Conservation (phyloP, 768 basidiomycete species). For the Leccinum pellstonianum region DNA sequence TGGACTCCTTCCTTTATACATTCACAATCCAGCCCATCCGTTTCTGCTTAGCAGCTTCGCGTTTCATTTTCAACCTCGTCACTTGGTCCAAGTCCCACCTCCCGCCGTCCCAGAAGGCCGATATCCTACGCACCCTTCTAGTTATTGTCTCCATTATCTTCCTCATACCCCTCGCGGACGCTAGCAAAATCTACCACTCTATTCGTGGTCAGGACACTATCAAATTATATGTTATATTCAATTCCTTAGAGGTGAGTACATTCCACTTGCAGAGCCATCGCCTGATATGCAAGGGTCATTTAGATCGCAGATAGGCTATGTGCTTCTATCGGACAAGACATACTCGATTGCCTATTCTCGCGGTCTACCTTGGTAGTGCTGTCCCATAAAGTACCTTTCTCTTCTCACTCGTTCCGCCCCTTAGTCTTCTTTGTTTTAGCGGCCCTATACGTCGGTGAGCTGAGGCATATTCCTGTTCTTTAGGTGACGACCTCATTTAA, state of each 20-base stretch:
- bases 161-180: conserved; percentile 82
- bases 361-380: conserved; percentile 80
- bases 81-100: conserved; percentile 54
- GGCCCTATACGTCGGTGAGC: conserved; percentile 76
- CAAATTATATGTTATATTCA: conserved; percentile 98
- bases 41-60: conserved; percentile 60
- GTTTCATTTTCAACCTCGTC: conserved; percentile 51
- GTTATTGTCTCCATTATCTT: conserved; percentile 72
- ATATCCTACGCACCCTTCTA: conserved; percentile 79
- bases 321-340: conserved; percentile 96
- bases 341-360: conserved; percentile 94
- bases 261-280: not conserved
- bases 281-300: not conserved
- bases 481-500: not conserved
- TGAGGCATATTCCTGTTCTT: not conserved
- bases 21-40: conserved; percentile 98
- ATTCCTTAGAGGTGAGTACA: conserved; percentile 84
- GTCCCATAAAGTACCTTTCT: conserved; percentile 59
- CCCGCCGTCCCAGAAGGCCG: conserved; percentile 88
- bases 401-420: conserved; percentile 70
- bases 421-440: conserved; percentile 83
- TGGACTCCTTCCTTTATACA: conserved; percentile 96
- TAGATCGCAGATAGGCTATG: conserved; percentile 95
- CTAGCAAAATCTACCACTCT: conserved; percentile 96
- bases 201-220: conserved; percentile 98